A percentile compares a stretch with the other conserved stretches of the same genome.
phyloP scores from a whole-genome alignment of 179 eudicot species.

The Patellifolia procumbens region DNA sequence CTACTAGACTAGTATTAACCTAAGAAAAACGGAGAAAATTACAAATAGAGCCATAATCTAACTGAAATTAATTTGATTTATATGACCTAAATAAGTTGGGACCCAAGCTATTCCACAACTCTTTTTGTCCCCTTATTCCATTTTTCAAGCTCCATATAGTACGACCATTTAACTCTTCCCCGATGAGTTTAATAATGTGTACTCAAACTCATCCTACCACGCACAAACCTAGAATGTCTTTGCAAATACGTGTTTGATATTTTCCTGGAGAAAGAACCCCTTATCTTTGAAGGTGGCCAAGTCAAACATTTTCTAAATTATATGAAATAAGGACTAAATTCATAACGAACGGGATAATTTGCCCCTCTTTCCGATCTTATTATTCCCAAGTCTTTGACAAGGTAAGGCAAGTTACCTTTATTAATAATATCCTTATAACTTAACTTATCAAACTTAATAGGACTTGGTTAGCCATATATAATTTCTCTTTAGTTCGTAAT shows the following conservation, averaged over 20 bases:
- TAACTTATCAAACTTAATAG: no score
- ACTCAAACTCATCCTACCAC: slow-evolving; percentile 5
- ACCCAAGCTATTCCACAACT: neutral
- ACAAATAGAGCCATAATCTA: no score
- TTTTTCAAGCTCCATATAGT: neutral
- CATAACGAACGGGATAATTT: neutral
- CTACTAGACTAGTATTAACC: no score
- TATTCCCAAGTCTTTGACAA: neutral
- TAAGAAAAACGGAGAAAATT: no score
- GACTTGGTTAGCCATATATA: no score
- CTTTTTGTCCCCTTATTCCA: slow-evolving; percentile 5
- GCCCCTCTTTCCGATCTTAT: neutral
- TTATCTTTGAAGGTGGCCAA: neutral
- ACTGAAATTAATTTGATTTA: neutral
- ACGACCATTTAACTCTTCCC: neutral
- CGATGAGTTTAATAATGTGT: neutral
- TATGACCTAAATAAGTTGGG: slow-evolving; percentile 2
- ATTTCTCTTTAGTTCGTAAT: no score
- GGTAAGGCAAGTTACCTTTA: no score
- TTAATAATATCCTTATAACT: no score
- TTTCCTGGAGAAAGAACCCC: neutral
- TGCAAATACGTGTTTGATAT: neutral
- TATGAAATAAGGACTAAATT: neutral
- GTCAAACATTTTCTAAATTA: neutral
- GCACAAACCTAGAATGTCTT: slow-evolving; percentile 5